Evolutionary conservation across 257 asterid species (phyloP).

Genomic region (Nicotiana tomentosiformis): DNA sequence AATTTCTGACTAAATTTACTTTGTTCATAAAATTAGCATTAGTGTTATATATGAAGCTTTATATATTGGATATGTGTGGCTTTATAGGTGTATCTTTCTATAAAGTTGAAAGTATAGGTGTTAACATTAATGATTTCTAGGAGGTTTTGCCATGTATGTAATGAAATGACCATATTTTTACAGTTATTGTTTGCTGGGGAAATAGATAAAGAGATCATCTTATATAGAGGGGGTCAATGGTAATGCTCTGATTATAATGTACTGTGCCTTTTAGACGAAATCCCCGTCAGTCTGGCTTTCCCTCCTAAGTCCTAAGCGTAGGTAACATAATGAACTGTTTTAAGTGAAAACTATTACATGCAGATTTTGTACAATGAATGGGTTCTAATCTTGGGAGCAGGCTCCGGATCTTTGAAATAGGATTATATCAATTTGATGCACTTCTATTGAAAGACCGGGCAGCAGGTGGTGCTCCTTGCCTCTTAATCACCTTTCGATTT

Average conservation of each 20-base stretch:
- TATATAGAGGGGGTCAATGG: neutral
- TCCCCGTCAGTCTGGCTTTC: neutral
- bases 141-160: neutral
- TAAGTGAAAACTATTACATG: neutral
- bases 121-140: neutral
- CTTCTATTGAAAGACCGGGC: neutral
- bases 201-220: neutral
- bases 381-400: neutral
- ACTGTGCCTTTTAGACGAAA: neutral
- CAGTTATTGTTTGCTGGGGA: neutral
- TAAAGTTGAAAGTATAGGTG: neutral
- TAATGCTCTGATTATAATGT: neutral
- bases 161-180: neutral
- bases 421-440: neutral
- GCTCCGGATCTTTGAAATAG: neutral
- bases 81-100: neutral
- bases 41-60: neutral
- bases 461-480: neutral
- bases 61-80: neutral
- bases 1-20: neutral
- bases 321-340: neutral
- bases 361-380: neutral
- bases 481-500: neutral
- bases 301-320: neutral
- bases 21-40: neutral